phyloP scores from a whole-genome alignment of 2,329 filamentous ascomycete genomes.

The Monosporascus sp. region DNA sequence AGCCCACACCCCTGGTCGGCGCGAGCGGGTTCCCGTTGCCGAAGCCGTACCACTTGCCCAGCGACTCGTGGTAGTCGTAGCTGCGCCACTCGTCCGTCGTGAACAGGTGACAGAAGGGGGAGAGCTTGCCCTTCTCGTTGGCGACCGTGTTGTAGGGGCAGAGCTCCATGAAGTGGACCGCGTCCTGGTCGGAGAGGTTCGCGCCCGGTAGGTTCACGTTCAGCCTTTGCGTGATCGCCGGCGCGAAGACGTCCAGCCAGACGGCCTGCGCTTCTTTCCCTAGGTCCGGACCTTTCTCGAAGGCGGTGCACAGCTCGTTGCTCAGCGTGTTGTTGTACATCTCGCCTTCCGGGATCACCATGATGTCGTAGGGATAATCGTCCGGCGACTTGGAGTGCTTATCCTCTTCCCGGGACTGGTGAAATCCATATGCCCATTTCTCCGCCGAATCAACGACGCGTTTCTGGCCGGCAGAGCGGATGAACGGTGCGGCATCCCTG shows the following conservation, averaged over 20 bases:
- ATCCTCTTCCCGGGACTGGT: slow-evolving; percentile 42
- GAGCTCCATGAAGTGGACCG: slow-evolving; percentile 77
- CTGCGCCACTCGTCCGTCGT: slow-evolving; percentile 65
- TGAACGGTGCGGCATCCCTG: slow-evolving; percentile 56
- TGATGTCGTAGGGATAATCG: slow-evolving; percentile 48
- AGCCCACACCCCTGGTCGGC: slow-evolving; percentile 82
- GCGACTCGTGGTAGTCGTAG: slow-evolving; percentile 76
- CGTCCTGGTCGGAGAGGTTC: slow-evolving; percentile 58
- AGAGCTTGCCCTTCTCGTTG: slow-evolving; percentile 48
- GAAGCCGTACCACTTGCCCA: slow-evolving; percentile 84
- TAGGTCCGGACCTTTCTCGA: slow-evolving; percentile 56
- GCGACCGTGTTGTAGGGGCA: slow-evolving; percentile 83
- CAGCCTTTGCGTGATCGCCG: slow-evolving; percentile 63
- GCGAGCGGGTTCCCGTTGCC: slow-evolving; percentile 73
- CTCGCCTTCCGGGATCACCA: slow-evolving; percentile 64
- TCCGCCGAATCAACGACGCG: slow-evolving; percentile 71
- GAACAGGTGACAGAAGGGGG: slow-evolving; percentile 74
- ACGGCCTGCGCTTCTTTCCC: slow-evolving; percentile 45
- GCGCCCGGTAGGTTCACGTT: slow-evolving; percentile 65
- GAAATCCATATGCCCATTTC: slow-evolving; percentile 73
- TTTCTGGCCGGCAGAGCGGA: slow-evolving; percentile 64
- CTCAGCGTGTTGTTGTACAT: slow-evolving; percentile 77
- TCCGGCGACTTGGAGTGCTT: slow-evolving; percentile 36
- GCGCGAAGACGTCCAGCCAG: slow-evolving; percentile 62
- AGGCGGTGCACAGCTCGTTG: slow-evolving; percentile 65